Evolutionary conservation across 192 early-diverging fungal genomes (phyloP).

Genomic region (Coemansia umbellata): DNA sequence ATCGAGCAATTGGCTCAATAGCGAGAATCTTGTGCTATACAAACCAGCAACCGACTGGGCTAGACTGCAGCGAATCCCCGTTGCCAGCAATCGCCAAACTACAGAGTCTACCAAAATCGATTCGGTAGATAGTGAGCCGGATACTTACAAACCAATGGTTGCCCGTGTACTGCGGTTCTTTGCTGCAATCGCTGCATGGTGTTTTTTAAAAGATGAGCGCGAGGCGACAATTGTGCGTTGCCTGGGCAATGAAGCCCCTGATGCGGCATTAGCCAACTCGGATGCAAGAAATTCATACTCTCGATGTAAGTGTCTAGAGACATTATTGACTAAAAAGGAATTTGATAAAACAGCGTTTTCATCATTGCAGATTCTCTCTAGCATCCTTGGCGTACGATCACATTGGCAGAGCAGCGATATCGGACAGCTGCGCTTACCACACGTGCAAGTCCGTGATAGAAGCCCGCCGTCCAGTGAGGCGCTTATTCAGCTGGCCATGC

Average conservation of each 20-base stretch:
- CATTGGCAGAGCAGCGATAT: conserved; percentile 7
- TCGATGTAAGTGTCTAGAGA: not conserved
- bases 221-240: conserved; percentile 4
- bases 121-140: not conserved
- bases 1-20: conserved; percentile 10
- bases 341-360: not conserved
- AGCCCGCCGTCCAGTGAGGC: conserved; percentile 33
- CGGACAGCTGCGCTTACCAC: conserved; percentile 12
- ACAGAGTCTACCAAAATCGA: too few relatives aligned
- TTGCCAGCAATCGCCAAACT: not conserved
- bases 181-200: conserved; percentile 5
- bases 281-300: too few relatives aligned
- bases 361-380: conserved; percentile 17
- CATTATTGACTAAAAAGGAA: not conserved
- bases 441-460: conserved; percentile 23
- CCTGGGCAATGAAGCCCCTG: too few relatives aligned
- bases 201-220: conserved; percentile 1
- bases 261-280: too few relatives aligned
- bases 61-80: conserved; percentile 25
- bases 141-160: conserved; percentile 10
- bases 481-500: conserved; percentile 23
- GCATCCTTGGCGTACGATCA: conserved; percentile 22
- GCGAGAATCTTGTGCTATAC: conserved; percentile 14
- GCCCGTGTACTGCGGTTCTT: conserved; percentile 6
- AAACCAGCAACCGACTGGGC: conserved; percentile 39